Evolutionary conservation across 2,329 filamentous ascomycete species (phyloP).

Genomic region (Dothideomycetes sp.): DNA sequence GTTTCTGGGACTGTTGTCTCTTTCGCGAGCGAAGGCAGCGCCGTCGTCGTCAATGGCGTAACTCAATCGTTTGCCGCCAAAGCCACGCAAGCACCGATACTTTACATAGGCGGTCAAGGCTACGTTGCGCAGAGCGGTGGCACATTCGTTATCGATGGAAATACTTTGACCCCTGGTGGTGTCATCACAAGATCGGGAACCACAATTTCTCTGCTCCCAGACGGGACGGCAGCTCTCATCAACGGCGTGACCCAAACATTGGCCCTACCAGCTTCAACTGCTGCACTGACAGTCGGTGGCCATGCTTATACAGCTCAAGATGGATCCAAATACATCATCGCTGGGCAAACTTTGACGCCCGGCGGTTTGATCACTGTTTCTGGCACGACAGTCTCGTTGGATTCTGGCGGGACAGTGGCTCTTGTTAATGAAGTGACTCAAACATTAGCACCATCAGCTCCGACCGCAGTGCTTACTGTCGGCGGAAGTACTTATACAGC

Average conservation of each 20-base stretch:
- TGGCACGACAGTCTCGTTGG: constrained; percentile 20
- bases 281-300: constrained; percentile 6
- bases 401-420: constrained; percentile 17
- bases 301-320: constrained; percentile 18
- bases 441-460: constrained; percentile 5
- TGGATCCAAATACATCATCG: constrained; percentile 12
- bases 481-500: constrained; percentile 9
- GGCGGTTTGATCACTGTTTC: constrained; percentile 11
- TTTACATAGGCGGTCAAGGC: constrained; percentile 22
- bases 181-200: constrained; percentile 21
- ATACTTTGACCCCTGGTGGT: constrained; percentile 23
- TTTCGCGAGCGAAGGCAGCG: constrained; percentile 17
- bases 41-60: constrained; percentile 22
- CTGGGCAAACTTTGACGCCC: constrained; percentile 8
- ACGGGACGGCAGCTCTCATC: constrained; percentile 17
- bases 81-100: constrained; percentile 23
- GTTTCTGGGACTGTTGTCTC: constrained; percentile 20
- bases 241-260: constrained; percentile 16
- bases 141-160: constrained; percentile 21
- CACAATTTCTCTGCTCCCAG: constrained; percentile 16
- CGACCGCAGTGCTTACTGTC: constrained; percentile 11
- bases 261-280: constrained; percentile 1
- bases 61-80: constrained; percentile 16
- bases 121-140: constrained; percentile 15
- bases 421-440: constrained; percentile 20